These are phyloP conservation scores for Gossypium longicalyx DNA, from an alignment of 345 rosid genomes.

Conservation along the genomic window DNA sequence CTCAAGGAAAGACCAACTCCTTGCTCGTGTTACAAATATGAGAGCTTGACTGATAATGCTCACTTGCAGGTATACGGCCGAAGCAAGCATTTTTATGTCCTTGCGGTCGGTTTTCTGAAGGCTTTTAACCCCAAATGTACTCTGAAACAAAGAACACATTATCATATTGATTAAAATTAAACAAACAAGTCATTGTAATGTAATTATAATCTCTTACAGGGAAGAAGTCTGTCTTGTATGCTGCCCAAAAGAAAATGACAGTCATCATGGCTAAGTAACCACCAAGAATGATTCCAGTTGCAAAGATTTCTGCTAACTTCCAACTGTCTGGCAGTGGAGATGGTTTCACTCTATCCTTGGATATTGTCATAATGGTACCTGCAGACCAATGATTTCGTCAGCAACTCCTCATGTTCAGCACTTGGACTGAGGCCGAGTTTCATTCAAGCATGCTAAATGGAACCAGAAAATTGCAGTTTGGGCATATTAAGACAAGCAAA, in stretches of 20 bases:
- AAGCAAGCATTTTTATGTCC: constrained; percentile 46
- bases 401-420: neutral
- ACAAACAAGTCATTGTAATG: neutral
- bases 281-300: constrained; percentile 55
- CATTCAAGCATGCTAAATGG: neutral
- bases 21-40: constrained; percentile 51
- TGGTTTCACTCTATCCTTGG: constrained; percentile 59
- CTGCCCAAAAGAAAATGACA: constrained; percentile 65
- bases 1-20: constrained; percentile 57
- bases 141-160: constrained; percentile 24
- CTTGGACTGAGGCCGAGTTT: neutral
- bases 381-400: neutral
- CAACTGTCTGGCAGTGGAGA: constrained; percentile 62
- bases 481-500: neutral
- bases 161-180: neutral
- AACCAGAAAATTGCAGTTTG: neutral
- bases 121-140: constrained; percentile 48
- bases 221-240: constrained; percentile 50
- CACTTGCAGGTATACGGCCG: constrained; percentile 57
- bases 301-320: constrained; percentile 54
- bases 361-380: constrained; percentile 67
- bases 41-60: constrained; percentile 69
- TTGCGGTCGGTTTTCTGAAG: constrained; percentile 31
- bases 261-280: constrained; percentile 67
- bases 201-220: constrained; percentile 30